Evolutionary conservation across 1,284 basidiomycete genomes (phyloP).

Genomic region (Golubevia pallescens): DNA sequence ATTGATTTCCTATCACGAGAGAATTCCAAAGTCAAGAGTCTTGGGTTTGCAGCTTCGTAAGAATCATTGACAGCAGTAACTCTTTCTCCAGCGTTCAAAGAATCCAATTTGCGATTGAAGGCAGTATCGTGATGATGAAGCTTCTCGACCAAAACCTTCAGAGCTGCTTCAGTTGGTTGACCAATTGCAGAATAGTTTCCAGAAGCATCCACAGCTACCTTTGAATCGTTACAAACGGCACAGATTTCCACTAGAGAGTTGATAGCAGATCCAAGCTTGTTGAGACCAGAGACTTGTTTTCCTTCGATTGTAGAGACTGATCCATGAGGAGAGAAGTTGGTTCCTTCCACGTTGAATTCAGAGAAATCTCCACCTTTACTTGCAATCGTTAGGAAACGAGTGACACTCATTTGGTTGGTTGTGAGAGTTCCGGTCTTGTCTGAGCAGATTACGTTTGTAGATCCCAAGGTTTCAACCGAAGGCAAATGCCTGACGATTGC

Average conservation of each 20-base stretch:
- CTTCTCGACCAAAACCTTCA: conserved; percentile 61
- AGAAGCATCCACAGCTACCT: conserved; percentile 39
- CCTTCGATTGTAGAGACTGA: conserved; percentile 29
- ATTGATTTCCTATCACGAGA: conserved; percentile 60
- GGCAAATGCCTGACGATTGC: conserved; percentile 62
- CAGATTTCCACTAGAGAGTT: conserved; percentile 53
- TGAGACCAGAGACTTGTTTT: conserved; percentile 26
- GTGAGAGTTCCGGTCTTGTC: conserved; percentile 64
- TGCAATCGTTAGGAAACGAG: conserved; percentile 32
- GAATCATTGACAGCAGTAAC: conserved; percentile 37
- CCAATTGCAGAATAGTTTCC: conserved; percentile 50
- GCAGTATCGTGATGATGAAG: conserved; percentile 48
- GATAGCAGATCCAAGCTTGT: conserved; percentile 41
- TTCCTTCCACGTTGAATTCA: conserved; percentile 54
- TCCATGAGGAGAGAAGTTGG: conserved; percentile 48
- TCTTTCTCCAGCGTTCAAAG: conserved; percentile 24
- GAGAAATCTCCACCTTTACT: neutral
- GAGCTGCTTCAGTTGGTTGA: conserved; percentile 60
- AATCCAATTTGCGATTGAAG: conserved; percentile 28
- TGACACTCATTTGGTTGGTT: conserved; percentile 63
- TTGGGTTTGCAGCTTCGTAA: conserved; percentile 38
- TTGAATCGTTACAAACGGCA: conserved; percentile 59
- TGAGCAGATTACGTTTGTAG: conserved; percentile 63
- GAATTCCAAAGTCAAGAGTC: conserved; percentile 59
- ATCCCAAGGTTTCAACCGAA: conserved; percentile 60